These are phyloP conservation scores for Penicillium sp. DNA, from an alignment of 2,329 filamentous ascomycete genomes.

Conservation along the genomic window DNA sequence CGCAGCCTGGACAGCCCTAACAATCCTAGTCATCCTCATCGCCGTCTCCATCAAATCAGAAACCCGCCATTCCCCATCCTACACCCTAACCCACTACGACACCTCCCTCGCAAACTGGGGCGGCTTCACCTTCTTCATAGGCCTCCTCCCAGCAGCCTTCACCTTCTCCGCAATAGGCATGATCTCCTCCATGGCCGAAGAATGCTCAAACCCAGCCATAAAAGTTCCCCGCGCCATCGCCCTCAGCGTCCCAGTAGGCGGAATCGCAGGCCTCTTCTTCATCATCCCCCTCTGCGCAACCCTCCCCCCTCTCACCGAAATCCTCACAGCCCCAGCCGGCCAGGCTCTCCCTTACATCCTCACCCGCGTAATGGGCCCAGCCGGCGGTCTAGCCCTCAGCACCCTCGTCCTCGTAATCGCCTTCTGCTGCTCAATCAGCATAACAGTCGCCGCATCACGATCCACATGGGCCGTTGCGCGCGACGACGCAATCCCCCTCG, in stretches of 20 bases:
- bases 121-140: constrained; percentile 63
- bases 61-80: constrained; percentile 54
- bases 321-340: constrained; percentile 47
- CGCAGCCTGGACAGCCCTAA: constrained; percentile 57
- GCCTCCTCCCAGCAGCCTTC: constrained; percentile 60
- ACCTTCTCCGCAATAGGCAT: constrained; percentile 63
- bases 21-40: constrained; percentile 60
- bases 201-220: constrained; percentile 54
- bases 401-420: constrained; percentile 54
- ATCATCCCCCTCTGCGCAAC: constrained; percentile 53
- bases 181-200: constrained; percentile 64
- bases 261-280: constrained; percentile 57
- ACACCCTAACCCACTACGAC: constrained; percentile 60
- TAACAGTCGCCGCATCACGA: constrained; percentile 53
- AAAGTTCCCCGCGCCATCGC: constrained; percentile 56
- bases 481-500: constrained; percentile 47
- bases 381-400: constrained; percentile 51
- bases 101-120: constrained; percentile 59
- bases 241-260: constrained; percentile 55
- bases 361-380: constrained; percentile 52
- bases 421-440: constrained; percentile 56
- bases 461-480: constrained; percentile 51
- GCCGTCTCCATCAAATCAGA: constrained; percentile 57
- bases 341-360: constrained; percentile 57
- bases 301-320: constrained; percentile 36